Evolutionary conservation across 345 rosid species (phyloP).

Genomic region (Citrus inodora): DNA sequence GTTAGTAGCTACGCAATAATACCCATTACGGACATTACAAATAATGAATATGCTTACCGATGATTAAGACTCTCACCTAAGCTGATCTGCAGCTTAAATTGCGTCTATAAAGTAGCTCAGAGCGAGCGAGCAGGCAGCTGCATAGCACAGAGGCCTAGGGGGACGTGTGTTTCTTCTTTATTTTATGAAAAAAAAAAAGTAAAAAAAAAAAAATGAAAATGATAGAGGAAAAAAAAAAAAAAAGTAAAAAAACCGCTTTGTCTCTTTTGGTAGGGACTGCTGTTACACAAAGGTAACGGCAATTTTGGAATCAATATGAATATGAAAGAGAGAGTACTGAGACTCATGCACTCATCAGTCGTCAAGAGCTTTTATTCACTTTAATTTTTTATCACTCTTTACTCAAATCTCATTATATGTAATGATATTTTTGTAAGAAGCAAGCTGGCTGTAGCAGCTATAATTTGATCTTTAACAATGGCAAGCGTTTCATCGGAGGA

Average conservation of each 20-base stretch:
- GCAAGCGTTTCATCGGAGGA: constrained; percentile 30
- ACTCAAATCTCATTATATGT: neutral
- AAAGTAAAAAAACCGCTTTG: neutral
- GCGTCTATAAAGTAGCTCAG: neutral
- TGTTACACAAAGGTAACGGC: constrained; percentile 4
- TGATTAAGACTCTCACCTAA: neutral
- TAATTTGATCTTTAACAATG: constrained; percentile 12
- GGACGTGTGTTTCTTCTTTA: too few species aligned
- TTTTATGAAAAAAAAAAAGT: too few species aligned
- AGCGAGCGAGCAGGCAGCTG: neutral
- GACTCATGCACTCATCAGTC: neutral
- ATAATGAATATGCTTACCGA: too few species aligned
- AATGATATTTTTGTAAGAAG: neutral
- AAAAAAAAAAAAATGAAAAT: too few species aligned
- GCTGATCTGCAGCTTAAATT: neutral
- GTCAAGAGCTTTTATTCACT: neutral
- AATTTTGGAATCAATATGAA: neutral
- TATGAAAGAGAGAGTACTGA: neutral
- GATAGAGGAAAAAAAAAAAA: neutral
- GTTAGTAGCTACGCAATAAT: neutral
- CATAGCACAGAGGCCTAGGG: neutral
- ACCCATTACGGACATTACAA: neutral
- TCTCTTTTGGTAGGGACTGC: constrained; percentile 19
- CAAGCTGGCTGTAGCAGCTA: neutral
- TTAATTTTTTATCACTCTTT: constrained; percentile 5